Conservation (phyloP, 2,329 filamentous ascomycete genomes). For the Paraconiothyrium brasiliense region DNA sequence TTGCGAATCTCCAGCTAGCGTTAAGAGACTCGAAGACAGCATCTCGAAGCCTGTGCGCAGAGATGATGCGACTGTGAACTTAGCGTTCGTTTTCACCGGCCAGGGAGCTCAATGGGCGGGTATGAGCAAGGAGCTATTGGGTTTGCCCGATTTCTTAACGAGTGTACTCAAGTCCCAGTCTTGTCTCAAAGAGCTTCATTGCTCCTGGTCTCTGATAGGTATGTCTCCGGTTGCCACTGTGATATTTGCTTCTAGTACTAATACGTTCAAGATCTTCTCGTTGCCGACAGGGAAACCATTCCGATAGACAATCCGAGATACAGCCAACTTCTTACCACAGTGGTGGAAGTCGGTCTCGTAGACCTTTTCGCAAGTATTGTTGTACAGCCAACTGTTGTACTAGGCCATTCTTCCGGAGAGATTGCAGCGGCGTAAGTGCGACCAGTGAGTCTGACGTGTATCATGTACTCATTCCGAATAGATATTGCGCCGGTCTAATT, state of each 20-base stretch:
- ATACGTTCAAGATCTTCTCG: no score
- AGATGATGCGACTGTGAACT: neutral
- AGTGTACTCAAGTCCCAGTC: neutral
- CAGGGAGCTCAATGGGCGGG: constrained; percentile 31
- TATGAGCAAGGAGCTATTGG: constrained; percentile 22
- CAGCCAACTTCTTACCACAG: constrained; percentile 27
- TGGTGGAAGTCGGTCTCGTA: constrained; percentile 29
- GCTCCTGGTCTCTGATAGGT: neutral
- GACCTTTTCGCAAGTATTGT: constrained; percentile 22
- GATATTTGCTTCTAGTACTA: no score
- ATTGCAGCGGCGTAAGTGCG: constrained; percentile 29
- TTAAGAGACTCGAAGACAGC: no score
- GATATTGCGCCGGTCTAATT: neutral
- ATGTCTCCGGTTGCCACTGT: neutral
- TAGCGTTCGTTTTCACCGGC: constrained; percentile 29
- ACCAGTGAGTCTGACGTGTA: no score
- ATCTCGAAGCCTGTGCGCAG: no score
- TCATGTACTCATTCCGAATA: constrained; percentile 1
- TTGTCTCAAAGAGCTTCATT: constrained; percentile 11
- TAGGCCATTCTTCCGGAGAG: constrained; percentile 35
- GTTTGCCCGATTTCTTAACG: neutral
- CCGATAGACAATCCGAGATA: constrained; percentile 1
- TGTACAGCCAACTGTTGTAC: constrained; percentile 20
- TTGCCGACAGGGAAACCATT: no score
- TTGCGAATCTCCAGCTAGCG: no score